Conservation (phyloP, 257 asterid genomes). For the Solanum medicagineum region DNA sequence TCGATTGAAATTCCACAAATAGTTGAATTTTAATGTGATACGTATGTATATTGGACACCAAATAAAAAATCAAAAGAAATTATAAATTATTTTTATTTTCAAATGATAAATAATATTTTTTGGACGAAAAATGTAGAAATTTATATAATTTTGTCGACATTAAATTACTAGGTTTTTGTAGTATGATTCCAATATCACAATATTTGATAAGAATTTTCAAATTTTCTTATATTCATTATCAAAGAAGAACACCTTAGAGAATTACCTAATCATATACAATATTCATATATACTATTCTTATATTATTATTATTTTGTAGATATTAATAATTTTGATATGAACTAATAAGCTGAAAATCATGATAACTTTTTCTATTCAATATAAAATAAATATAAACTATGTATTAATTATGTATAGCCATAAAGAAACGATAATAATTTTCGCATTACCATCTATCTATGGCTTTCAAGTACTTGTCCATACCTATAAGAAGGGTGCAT, state of each 20-base stretch:
- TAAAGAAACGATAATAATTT: background rate
- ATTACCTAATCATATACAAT: background rate
- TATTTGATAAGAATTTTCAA: background rate
- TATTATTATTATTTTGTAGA: too few relatives aligned
- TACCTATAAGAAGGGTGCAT: too few relatives aligned
- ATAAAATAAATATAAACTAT: too few relatives aligned
- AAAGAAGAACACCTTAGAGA: background rate
- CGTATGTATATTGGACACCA: too few relatives aligned
- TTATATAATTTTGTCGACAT: background rate
- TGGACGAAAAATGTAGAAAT: background rate
- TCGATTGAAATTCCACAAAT: too few relatives aligned
- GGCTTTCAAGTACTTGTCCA: background rate
- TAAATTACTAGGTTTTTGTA: background rate
- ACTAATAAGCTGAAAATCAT: background rate
- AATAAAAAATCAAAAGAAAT: too few relatives aligned
- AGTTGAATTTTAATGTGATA: too few relatives aligned
- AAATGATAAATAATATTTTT: background rate
- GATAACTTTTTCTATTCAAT: background rate
- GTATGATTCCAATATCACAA: background rate
- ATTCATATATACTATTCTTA: background rate
- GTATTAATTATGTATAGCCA: background rate
- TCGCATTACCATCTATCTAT: background rate
- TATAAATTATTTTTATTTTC: background rate
- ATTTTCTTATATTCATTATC: background rate
- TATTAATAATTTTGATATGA: too few relatives aligned